These are phyloP conservation scores for Cryptococcus sp. DNA, from an alignment of 1,284 basidiomycete genomes.

Conservation along the genomic window DNA sequence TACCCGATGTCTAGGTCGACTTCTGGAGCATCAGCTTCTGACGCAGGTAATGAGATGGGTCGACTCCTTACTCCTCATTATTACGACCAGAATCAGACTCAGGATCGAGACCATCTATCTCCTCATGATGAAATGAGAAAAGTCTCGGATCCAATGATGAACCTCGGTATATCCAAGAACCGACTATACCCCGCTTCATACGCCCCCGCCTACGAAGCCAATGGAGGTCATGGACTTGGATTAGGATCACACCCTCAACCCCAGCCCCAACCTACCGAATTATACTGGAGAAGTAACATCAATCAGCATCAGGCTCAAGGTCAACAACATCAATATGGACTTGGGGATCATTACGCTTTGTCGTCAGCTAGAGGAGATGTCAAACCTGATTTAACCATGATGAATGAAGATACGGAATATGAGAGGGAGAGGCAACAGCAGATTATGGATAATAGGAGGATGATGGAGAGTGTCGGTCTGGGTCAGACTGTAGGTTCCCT, in stretches of 20 bases:
- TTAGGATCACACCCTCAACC: slow-evolving; percentile 24
- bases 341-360: slow-evolving; percentile 18
- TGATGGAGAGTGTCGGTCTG: slow-evolving; percentile 37
- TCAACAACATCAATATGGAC: slow-evolving; percentile 3
- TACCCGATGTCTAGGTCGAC: slow-evolving; percentile 37
- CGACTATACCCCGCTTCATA: slow-evolving; percentile 5
- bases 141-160: slow-evolving; percentile 25
- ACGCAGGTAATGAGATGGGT: slow-evolving; percentile 12
- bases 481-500: slow-evolving; percentile 15
- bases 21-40: slow-evolving; percentile 22
- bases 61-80: slow-evolving; percentile 33
- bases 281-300: slow-evolving; percentile 10
- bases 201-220: slow-evolving; percentile 11
- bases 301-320: background rate
- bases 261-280: slow-evolving; percentile 26
- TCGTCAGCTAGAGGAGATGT: slow-evolving; percentile 19
- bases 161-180: background rate
- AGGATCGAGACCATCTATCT: slow-evolving; percentile 12
- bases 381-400: slow-evolving; percentile 9
- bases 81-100: slow-evolving; percentile 11
- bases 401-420: slow-evolving; percentile 27
- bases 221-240: slow-evolving; percentile 2
- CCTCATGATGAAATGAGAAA: slow-evolving; percentile 30
- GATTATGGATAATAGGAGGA: slow-evolving; percentile 36
- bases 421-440: slow-evolving; percentile 35